These are phyloP conservation scores for Phytophthora kernoviae DNA, from an alignment of 352 stramenopile genomes.

Conservation along the genomic window DNA sequence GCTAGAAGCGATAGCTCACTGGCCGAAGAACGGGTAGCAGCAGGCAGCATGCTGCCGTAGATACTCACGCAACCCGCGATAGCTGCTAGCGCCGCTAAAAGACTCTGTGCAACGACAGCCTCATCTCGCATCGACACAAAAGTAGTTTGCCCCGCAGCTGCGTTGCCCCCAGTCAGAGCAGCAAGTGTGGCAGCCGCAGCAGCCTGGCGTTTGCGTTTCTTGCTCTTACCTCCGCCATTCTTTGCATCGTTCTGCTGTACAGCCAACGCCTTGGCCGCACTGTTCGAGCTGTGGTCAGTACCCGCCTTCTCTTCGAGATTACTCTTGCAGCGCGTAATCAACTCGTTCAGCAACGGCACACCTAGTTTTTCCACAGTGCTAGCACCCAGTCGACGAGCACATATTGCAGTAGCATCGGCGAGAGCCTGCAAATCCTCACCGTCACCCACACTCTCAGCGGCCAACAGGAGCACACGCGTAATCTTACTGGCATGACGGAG, in stretches of 20 bases:
- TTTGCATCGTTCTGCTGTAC: conserved; percentile 26
- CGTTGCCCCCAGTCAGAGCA: conserved; percentile 29
- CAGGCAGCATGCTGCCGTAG: conserved; percentile 64
- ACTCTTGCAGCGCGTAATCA: conserved; percentile 60
- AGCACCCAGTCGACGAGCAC: conserved; percentile 58
- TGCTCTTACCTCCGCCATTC: conserved; percentile 56
- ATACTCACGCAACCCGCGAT: conserved; percentile 64
- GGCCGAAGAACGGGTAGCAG: conserved; percentile 41
- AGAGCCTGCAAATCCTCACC: conserved; percentile 49
- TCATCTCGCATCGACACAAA: conserved; percentile 72
- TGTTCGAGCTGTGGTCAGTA: conserved; percentile 7
- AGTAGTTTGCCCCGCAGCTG: conserved; percentile 13
- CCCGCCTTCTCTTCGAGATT: conserved; percentile 44
- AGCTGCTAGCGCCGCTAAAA: conserved; percentile 54
- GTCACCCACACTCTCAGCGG: conserved; percentile 45
- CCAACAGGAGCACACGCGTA: conserved; percentile 62
- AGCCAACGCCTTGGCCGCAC: conserved; percentile 17
- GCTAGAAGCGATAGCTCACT: conserved; percentile 56
- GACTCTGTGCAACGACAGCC: conserved; percentile 38
- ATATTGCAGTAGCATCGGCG: conserved; percentile 52
- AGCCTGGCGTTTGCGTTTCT: conserved; percentile 85
- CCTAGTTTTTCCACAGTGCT: conserved; percentile 78
- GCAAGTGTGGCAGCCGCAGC: conserved; percentile 53
- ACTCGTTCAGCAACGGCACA: conserved; percentile 62
- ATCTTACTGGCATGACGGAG: conserved; percentile 75